Evolutionary conservation across 441 rosid species (phyloP).

Genomic region (Arabidopsis hybrid): DNA sequence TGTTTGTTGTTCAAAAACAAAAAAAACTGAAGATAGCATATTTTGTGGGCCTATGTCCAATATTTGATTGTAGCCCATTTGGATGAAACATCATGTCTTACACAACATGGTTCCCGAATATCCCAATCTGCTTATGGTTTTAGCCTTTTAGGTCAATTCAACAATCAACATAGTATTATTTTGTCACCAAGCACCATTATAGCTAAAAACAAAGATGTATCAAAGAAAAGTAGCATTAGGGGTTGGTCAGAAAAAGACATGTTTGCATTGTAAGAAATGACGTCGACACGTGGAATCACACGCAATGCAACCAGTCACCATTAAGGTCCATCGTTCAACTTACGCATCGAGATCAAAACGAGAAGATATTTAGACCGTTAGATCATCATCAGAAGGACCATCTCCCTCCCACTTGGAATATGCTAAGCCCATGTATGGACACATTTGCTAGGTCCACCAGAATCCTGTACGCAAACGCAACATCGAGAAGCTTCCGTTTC

Average conservation of each 20-base stretch:
- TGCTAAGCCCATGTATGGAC: conserved; percentile 26
- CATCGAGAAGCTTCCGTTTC: conserved; percentile 36
- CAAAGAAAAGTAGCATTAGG: not conserved
- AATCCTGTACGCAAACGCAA: conserved; percentile 22
- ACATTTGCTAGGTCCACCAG: conserved; percentile 23
- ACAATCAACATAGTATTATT: not conserved
- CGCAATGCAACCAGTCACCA: conserved; percentile 18
- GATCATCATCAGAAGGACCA: conserved; percentile 27
- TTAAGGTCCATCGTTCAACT: not conserved
- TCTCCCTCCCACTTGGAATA: conserved; percentile 23
- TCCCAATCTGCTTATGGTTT: not conserved
- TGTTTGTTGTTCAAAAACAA: too few relatives aligned
- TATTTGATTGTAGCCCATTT: not conserved
- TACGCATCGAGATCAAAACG: not conserved
- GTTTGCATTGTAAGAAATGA: conserved; percentile 20
- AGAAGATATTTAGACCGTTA: not conserved
- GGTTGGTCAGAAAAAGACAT: conserved; percentile 40
- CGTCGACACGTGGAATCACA: conserved; percentile 35
- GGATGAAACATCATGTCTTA: not conserved
- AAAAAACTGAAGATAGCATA: not conserved
- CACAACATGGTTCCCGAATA: not conserved
- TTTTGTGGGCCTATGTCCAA: not conserved
- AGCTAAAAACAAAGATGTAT: not conserved
- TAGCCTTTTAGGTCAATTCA: not conserved
- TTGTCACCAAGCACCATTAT: not conserved